These are phyloP conservation scores for Ceratocystis colombiana DNA, from an alignment of 2,329 filamentous ascomycete genomes.

Conservation along the genomic window DNA sequence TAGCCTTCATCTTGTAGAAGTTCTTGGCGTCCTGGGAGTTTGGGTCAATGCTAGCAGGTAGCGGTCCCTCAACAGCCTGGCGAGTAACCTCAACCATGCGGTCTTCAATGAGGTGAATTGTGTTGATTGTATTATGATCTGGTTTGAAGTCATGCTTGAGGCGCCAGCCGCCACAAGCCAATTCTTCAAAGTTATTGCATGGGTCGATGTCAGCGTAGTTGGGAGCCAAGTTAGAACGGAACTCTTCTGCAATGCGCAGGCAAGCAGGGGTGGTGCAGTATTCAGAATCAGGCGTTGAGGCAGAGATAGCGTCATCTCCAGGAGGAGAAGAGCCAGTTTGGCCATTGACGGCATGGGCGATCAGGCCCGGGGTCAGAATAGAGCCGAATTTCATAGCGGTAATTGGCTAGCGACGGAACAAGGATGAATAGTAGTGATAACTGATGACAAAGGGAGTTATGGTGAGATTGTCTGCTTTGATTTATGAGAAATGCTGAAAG, in stretches of 20 bases:
- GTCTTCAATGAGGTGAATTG: slow-evolving; percentile 52
- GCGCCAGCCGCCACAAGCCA: slow-evolving; percentile 58
- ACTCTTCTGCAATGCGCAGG: slow-evolving; percentile 31
- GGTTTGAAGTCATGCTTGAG: slow-evolving; percentile 53
- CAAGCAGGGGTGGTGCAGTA: slow-evolving; percentile 30
- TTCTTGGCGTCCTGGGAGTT: slow-evolving; percentile 47
- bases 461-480: too few species aligned
- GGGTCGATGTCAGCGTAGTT: slow-evolving; percentile 54
- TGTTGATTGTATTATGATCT: slow-evolving; percentile 52
- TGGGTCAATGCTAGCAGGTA: slow-evolving; percentile 33
- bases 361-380: neutral
- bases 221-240: slow-evolving; percentile 30
- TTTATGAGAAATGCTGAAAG: too few species aligned
- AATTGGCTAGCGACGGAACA: too few species aligned
- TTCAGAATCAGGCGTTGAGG: neutral
- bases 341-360: neutral
- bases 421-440: too few species aligned
- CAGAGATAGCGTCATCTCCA: neutral
- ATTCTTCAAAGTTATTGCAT: slow-evolving; percentile 58
- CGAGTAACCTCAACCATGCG: slow-evolving; percentile 48
- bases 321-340: neutral
- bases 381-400: neutral
- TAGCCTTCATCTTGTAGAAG: slow-evolving; percentile 54
- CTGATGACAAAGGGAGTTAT: too few species aligned
- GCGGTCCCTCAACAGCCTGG: slow-evolving; percentile 52